phyloP scores from a whole-genome alignment of 306 rosid species.

The Begonia peltatifolia region DNA sequence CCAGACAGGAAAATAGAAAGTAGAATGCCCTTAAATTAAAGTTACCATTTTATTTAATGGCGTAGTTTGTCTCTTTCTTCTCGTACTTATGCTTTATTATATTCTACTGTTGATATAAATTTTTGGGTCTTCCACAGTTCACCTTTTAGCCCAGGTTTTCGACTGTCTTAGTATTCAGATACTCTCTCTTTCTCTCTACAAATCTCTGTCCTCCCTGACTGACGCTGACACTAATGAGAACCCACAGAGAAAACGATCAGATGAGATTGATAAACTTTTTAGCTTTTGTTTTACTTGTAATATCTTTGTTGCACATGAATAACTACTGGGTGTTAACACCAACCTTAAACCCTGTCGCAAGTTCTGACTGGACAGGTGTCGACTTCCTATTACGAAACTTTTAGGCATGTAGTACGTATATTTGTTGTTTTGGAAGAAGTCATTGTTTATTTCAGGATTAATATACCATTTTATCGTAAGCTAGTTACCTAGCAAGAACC shows the following conservation, averaged over 20 bases:
- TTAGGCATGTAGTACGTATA: neutral
- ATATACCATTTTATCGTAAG: neutral
- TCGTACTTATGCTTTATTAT: neutral
- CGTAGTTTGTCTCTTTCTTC: conserved; percentile 8
- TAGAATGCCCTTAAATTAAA: conserved; percentile 21
- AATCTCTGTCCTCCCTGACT: no score
- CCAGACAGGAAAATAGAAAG: conserved; percentile 15
- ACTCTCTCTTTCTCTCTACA: no score
- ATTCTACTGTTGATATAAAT: neutral
- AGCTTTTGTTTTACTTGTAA: conserved; percentile 11
- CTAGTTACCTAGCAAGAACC: no score
- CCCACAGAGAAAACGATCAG: neutral
- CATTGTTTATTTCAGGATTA: neutral
- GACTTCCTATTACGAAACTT: neutral
- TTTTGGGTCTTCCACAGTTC: conserved; percentile 3
- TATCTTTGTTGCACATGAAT: conserved; percentile 10
- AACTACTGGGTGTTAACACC: conserved; percentile 16
- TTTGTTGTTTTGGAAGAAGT: neutral
- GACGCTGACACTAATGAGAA: neutral
- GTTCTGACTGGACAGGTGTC: conserved; percentile 16
- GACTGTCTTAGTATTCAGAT: neutral
- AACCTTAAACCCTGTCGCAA: conserved; percentile 11
- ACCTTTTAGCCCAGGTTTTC: conserved; percentile 6
- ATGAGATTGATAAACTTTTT: neutral
- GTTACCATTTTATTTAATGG: neutral